Base-by-base conservation (phyloP, 148 eudicot genomes). In the Rhododendron vialii region DNA sequence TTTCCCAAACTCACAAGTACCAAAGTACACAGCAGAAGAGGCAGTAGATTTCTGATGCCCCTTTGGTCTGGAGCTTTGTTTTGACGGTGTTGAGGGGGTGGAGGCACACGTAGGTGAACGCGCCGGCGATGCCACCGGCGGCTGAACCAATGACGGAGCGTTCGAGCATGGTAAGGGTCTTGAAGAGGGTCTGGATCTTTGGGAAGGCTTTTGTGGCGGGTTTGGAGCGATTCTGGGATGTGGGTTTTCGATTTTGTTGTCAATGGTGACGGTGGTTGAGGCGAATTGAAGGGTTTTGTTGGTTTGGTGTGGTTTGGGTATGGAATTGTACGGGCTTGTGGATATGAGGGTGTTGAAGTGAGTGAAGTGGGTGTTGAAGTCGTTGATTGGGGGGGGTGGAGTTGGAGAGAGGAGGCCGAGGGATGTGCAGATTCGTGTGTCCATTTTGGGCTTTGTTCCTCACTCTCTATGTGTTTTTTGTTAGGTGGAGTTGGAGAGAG, bases 1-100 rank as follows among this genome's bases (percentile, higher is more conserved):
- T 51, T 96, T 96, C 87, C 2, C 97, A 84, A 96, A 94, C 86
- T 96, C 99, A 86, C 99, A 96, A 7, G 99, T 95, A 28, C 98
- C 98, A 50, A 96, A 96, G 78, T 96, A 96, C 43, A 96, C 91
- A 26, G 99, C 98, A 5, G 98, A 96, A 0, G 98, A 95, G 13
- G 87, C 88, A 0, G 99, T 89, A 0, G n/a, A 95, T 86, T 38
- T 92, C 88, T 3, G 94, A 93, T 4, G 98, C 99, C 79, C 99
- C 99, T 88, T 88, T 90, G 0, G 98, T 92, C 78, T 95, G 99
- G 10, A 95, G 91, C 92, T 96, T 96, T 3, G 99, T 96, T 74
- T 96, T 96, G 88, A 96, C 89, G 6, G 98, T 93, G 69, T 95
- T 95, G 24, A 96, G 95, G 1, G 99, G 99, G 79, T 89, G 97